These are phyloP conservation scores for Ogataea angusta DNA, from an alignment of 805 yeast species.

Conservation along the genomic window DNA sequence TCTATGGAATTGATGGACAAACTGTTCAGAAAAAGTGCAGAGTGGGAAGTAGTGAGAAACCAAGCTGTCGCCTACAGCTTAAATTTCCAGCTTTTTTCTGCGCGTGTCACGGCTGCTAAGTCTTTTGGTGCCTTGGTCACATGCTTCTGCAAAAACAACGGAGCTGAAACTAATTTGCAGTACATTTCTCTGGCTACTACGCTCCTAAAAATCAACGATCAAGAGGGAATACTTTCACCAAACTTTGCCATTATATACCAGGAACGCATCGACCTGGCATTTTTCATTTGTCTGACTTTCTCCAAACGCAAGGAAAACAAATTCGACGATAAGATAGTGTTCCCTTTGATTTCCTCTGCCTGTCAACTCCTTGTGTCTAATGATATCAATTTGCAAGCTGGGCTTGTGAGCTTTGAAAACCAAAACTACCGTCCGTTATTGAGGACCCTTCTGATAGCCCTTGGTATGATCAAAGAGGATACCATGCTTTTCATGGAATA, in stretches of 20 bases:
- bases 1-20: conserved; percentile 62
- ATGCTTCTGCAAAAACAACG: conserved; percentile 50
- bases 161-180: conserved; percentile 23
- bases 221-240: conserved; percentile 49
- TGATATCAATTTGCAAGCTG: conserved; percentile 46
- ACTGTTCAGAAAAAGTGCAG: conserved; percentile 42
- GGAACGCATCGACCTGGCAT: conserved; percentile 64
- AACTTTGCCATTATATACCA: conserved; percentile 49
- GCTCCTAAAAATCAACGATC: conserved; percentile 49
- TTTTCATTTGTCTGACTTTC: conserved; percentile 47
- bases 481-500: conserved; percentile 41
- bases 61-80: conserved; percentile 57
- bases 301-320: conserved; percentile 31
- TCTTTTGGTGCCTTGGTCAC: conserved; percentile 78
- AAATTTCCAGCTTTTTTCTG: conserved; percentile 57
- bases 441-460: conserved; percentile 50
- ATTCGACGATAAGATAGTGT: conserved; percentile 34
- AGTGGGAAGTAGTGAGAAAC: conserved; percentile 48
- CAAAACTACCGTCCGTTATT: conserved; percentile 58
- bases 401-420: conserved; percentile 35
- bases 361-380: conserved; percentile 46
- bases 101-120: conserved; percentile 68
- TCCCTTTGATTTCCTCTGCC: conserved; percentile 41
- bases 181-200: conserved; percentile 39
- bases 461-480: conserved; percentile 42